These are phyloP conservation scores for Dryas octopetala DNA, from an alignment of 306 rosid genomes.

Conservation along the genomic window DNA sequence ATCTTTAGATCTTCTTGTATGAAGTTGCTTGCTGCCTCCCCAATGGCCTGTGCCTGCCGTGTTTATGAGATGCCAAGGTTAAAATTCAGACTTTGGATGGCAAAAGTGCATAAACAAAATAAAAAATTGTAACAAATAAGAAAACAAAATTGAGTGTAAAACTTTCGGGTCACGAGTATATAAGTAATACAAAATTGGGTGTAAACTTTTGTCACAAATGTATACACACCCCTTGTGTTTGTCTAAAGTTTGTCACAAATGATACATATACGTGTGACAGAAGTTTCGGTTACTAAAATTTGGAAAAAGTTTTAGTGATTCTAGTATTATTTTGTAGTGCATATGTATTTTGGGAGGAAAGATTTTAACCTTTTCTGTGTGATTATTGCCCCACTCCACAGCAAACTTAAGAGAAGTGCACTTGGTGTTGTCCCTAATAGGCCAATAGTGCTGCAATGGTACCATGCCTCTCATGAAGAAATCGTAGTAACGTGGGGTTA, in stretches of 20 bases:
- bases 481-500: slow-evolving; percentile 56
- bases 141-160: too few relatives aligned
- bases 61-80: background rate
- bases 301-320: too few relatives aligned
- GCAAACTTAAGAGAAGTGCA: slow-evolving; percentile 73
- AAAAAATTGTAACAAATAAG: background rate
- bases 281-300: too few relatives aligned
- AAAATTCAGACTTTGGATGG: background rate
- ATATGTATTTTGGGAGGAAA: too few relatives aligned
- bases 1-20: slow-evolving; percentile 59
- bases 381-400: slow-evolving; percentile 77
- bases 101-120: background rate
- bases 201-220: too few relatives aligned
- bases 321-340: too few relatives aligned
- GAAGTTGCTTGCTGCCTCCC: slow-evolving; percentile 58
- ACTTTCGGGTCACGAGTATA: too few relatives aligned
- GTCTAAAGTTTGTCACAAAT: too few relatives aligned
- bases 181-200: too few relatives aligned
- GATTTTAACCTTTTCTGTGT: slow-evolving; percentile 21
- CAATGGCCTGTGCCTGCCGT: slow-evolving; percentile 50
- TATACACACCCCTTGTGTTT: too few relatives aligned
- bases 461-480: slow-evolving; percentile 64
- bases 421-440: slow-evolving; percentile 49
- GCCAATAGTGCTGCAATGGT: slow-evolving; percentile 79
- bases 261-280: too few relatives aligned